Base-by-base conservation (phyloP, 306 rosid species). In the Corylus americana region DNA sequence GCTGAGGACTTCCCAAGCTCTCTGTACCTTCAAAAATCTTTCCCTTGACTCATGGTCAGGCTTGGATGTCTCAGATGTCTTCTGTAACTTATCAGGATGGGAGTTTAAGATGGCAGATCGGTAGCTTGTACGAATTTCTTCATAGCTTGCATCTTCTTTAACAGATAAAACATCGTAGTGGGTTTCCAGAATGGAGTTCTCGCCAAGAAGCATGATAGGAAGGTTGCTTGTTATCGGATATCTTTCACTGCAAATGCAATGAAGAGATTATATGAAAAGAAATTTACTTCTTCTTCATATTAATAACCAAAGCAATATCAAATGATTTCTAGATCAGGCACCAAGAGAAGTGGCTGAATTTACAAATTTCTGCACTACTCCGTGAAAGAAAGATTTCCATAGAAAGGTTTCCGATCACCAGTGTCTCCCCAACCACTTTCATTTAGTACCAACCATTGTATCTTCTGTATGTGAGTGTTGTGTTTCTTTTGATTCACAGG, bases 1-100 rank as follows among this genome's bases (percentile, higher is more conserved):
- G 64, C 94, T 55, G 22, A 95, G 94, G 77, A 89, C 70, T 85
- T 92, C 98, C 98, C 98, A 95, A 71, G 98, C 98, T 89, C 90
- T 91, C 49, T 92, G 98, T 27, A 91, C 96, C 88, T 83, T 87
- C 69, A 90, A 87, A 82, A 91, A 95, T 66, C 85, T 84, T 13
- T 88, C 94, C 77, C 81, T 88, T 1, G n/a, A 55, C 2, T 74
- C 61, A 78, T 78, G 82, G 63, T 79, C 29, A n/a, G 74, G 59
- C 61, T 35, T 66, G 35, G 87, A 78, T 74, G 81, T 67, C 70
- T 84, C 89, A 0, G 80, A 71, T 9, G 49, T 53, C 73, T 81
- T 85, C 81, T 82, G 83, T 67, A 86, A 77, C 74, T 95, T 91
- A 84, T 95, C 99, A 35, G 97, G 98, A 81, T 92, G 98, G 72